Evolutionary conservation across 176 grass and related monocot species (phyloP), one percentile per base, ranked within the genome.

Genomic region (Ananas comosus): DNA sequence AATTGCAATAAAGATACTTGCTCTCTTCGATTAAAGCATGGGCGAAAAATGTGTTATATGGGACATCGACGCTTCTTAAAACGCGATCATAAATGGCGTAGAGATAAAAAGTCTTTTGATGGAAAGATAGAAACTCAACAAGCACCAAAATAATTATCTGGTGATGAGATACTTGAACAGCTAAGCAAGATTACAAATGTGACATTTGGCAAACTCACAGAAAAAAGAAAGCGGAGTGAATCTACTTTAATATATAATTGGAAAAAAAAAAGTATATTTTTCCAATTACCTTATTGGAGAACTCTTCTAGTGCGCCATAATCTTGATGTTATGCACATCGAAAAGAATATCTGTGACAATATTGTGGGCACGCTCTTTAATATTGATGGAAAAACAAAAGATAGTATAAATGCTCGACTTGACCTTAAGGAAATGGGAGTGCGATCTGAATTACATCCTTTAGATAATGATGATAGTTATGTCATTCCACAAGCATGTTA

Each of bases 311-410:
- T 42, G 33, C 33, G 5, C 7, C 33, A 42, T 42, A 42, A 42
- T 42, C 33, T 42, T 42, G 33, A 42, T 42, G 53, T 57, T 16
- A 57, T 57, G 53, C 53, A 57, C 9, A 4, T 58, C 3, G 29
- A 33, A 70, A 76, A 75, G 57, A 83, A 83, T 72, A n/a, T 83
- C 8, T 12, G 10, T 1, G 68, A 77, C 16, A 74, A 18, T 67
- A 13, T 77, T 11, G 59, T 12, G 6, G 23, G 66, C 11, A 77
- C 50, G 3, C 13, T 50, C 22, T 24, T 72, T 50, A 10, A 66
- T 24, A 72, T 81, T n/a, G 1, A 0, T 9, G 49, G 10, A 0
- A 82, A 76, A 33, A 67, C 57, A 0, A 82, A 82, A 7, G 72
- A 82, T 17, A 82, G 76, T 57, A 0, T 12, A 0, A 82, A 82